Conservation (phyloP, 2,329 filamentous ascomycete genomes). For the Epicoccum nigrum region DNA sequence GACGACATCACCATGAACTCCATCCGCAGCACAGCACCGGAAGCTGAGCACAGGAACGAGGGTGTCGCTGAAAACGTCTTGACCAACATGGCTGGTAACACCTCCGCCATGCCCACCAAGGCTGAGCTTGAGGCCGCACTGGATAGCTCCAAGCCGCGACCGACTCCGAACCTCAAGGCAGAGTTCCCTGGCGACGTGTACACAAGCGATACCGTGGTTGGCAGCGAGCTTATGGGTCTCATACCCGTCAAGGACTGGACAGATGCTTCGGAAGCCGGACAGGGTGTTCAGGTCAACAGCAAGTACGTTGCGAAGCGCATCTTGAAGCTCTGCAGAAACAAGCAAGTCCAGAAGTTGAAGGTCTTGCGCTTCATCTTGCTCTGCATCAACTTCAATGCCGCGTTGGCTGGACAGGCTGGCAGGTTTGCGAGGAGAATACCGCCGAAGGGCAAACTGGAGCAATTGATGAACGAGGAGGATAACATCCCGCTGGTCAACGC, state of each 20-base stretch:
- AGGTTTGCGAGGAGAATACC: conserved; percentile 58
- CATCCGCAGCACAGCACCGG: conserved; percentile 54
- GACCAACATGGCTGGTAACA: conserved; percentile 65
- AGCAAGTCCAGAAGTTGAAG: conserved; percentile 56
- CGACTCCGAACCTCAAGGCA: conserved; percentile 70
- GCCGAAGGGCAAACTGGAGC: conserved; percentile 68
- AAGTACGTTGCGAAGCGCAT: conserved; percentile 71
- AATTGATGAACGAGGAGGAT: conserved; percentile 58
- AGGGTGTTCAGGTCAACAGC: conserved; percentile 63
- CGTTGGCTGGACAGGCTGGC: conserved; percentile 42
- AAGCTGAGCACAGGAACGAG: conserved; percentile 31
- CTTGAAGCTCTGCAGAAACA: conserved; percentile 61
- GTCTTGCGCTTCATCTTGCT: conserved; percentile 56
- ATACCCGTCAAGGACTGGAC: conserved; percentile 78
- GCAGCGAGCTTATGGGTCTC: conserved; percentile 68
- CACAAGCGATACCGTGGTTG: conserved; percentile 69
- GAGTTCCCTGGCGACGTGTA: conserved; percentile 75
- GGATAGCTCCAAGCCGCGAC: conserved; percentile 74
- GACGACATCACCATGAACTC: conserved; percentile 72
- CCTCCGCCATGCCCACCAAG: conserved; percentile 69
- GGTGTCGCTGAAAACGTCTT: conserved; percentile 58
- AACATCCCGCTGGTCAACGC: conserved; percentile 34
- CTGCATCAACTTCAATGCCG: conserved; percentile 56
- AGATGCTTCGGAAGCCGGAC: conserved; percentile 65
- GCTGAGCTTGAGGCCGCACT: conserved; percentile 69